Evolutionary conservation across 345 rosid genomes (phyloP).

Genomic region (Eucalyptus curtisii): DNA sequence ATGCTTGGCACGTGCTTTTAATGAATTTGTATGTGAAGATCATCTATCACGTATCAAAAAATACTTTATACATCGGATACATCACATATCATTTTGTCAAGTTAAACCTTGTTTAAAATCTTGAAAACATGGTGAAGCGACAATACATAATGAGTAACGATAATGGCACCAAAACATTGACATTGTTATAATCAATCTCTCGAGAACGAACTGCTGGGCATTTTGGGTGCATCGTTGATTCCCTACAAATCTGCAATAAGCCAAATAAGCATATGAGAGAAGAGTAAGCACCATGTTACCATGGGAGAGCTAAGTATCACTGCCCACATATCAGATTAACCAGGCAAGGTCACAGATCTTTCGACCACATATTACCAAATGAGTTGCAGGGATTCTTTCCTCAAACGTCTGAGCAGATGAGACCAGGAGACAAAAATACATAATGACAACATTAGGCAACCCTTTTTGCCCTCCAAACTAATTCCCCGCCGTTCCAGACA

Average conservation of each 20-base stretch:
- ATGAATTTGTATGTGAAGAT: not conserved
- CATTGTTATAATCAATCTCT: too few relatives aligned
- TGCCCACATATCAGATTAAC: too few relatives aligned
- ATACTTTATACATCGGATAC: too few relatives aligned
- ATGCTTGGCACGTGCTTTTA: not conserved
- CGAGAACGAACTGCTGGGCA: too few relatives aligned
- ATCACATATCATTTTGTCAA: too few relatives aligned
- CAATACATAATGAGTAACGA: not conserved
- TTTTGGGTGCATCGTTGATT: too few relatives aligned
- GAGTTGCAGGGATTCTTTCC: not conserved
- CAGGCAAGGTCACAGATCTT: not conserved
- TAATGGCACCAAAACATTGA: not conserved
- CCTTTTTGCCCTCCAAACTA: not conserved
- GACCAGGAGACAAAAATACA: not conserved
- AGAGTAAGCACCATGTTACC: too few relatives aligned
- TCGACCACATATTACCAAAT: not conserved
- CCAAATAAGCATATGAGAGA: too few relatives aligned
- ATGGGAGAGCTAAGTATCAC: too few relatives aligned
- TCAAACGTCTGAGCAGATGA: not conserved
- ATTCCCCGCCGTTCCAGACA: not conserved
- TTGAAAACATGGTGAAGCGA: not conserved
- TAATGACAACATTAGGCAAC: constrained; percentile 51
- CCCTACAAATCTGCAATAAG: too few relatives aligned
- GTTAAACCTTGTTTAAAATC: not conserved
- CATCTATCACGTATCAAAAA: not conserved